A percentile compares a stretch with the other conserved stretches of the same genome.
Conservation (phyloP, 768 basidiomycete species). For the Termitomyces titanicus region DNA sequence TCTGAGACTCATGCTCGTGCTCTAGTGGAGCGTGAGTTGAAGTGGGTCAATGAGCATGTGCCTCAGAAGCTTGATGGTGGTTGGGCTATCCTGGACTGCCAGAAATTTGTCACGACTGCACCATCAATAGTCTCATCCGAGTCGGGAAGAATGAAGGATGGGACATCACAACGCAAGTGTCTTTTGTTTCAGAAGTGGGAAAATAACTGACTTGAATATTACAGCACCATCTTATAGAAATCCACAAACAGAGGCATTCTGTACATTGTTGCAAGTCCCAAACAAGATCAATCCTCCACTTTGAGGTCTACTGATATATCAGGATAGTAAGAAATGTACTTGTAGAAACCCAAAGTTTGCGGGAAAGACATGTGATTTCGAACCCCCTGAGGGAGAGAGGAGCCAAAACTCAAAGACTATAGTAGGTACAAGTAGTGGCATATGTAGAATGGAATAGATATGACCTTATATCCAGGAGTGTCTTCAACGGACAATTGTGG, state of each 20-base stretch:
- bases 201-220: constrained; percentile 5
- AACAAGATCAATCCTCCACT: constrained; percentile 49
- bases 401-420: too few species aligned
- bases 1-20: constrained; percentile 45
- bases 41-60: constrained; percentile 68
- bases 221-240: constrained; percentile 78
- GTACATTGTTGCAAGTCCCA: constrained; percentile 70
- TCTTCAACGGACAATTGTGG: too few species aligned
- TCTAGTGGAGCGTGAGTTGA: constrained; percentile 54
- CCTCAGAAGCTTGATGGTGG: constrained; percentile 26
- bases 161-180: constrained; percentile 31
- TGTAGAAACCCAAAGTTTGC: too few species aligned
- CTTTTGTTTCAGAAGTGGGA: constrained; percentile 26
- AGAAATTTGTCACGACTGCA: constrained; percentile 68
- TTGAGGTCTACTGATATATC: too few species aligned
- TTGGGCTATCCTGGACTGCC: constrained; percentile 50
- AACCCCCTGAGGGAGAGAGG: too few species aligned
- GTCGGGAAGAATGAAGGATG: not conserved
- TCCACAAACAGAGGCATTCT: constrained; percentile 87
- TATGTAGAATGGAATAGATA: too few species aligned
- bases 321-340: too few species aligned
- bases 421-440: too few species aligned
- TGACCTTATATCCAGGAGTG: too few species aligned
- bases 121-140: constrained; percentile 37
- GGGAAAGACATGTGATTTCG: too few species aligned